A percentile compares a stretch with the other conserved stretches of the same genome.
Evolutionary conservation across 257 asterid genomes (phyloP).

Genomic region (Galeopsis tetrahit): DNA sequence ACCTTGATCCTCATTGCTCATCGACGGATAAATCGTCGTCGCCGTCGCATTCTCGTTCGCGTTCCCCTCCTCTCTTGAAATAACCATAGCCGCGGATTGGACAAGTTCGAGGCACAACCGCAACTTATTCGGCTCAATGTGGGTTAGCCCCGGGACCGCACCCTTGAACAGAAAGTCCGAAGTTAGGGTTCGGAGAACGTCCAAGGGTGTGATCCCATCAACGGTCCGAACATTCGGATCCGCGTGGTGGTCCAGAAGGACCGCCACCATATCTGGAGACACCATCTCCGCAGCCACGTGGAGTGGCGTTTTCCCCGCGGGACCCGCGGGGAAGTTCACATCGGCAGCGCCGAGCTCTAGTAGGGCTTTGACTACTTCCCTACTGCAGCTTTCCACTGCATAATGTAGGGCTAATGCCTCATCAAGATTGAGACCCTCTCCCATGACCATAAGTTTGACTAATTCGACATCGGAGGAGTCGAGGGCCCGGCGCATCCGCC

Average conservation of each 20-base stretch:
- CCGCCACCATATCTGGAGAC: constrained; percentile 98
- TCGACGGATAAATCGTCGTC: constrained; percentile 59
- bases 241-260: constrained; percentile 92
- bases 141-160: constrained; percentile 77
- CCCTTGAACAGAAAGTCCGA: constrained; percentile 92
- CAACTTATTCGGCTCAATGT: constrained; percentile 82
- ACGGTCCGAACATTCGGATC: constrained; percentile 84
- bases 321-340: constrained; percentile 89
- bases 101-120: constrained; percentile 91
- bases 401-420: constrained; percentile 85
- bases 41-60: constrained; percentile 35
- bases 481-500: constrained; percentile 90
- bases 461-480: constrained; percentile 94
- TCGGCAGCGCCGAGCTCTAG: constrained; percentile 97
- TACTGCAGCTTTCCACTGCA: constrained; percentile 82
- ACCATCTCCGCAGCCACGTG: constrained; percentile 96
- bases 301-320: constrained; percentile 83
- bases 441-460: constrained; percentile 98
- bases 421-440: constrained; percentile 89
- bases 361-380: constrained; percentile 86
- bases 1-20: constrained; percentile 53
- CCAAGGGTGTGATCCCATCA: constrained; percentile 83
- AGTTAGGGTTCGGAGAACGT: constrained; percentile 87
- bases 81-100: constrained; percentile 94
- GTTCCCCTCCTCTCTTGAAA: constrained; percentile 84